Evolutionary conservation across 2,329 filamentous ascomycete genomes (phyloP), one percentile per base, ranked within the genome.

Genomic region (Lanzia echinophila): DNA sequence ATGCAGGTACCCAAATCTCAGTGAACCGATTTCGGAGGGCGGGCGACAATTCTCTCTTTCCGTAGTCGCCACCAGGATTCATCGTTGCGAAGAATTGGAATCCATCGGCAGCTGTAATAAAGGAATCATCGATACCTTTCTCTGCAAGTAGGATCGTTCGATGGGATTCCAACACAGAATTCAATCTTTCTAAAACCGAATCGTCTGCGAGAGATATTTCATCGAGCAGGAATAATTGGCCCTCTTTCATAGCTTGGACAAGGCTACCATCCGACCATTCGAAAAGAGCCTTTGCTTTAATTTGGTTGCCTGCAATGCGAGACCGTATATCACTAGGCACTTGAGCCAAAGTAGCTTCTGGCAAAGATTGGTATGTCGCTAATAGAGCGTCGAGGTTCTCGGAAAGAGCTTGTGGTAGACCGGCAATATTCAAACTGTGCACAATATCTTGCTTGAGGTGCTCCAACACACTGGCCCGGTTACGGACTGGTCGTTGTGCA

Each of bases 31-130:
- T 99, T 44, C 94, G 82, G 56, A 99, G 74, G 13, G 94, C 95
- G 3, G 94, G 94, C 1, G 94, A 99, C 12, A 99, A 79, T 69
- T 99, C 94, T 62, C 92, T 90, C 73, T 99, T 99, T 60, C 94
- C 94, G 68, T 97, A 99, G 67, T 99, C 94, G 44, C 95, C 94
- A 48, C 95, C 95, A 8, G 94, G 94, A 62, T 99, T 99, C 94
- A 99, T 99, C 0, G 94, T 99, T 3, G 94, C 92, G 56, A 99
- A 82, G 70, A 99, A 96, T 65, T 99, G 91, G 70, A 97, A 99
- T 0, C 87, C 88, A 39, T 86, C 77, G 11, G 77, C 71, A 6
- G 87, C 94, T 38, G 81, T 79, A 24, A 99, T 79, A 59, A 88
- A 84, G 0, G 90, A 90, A 68, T 96, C 85, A 5, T 87, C 79